Evolutionary conservation across 2,329 filamentous ascomycete genomes (phyloP).

Genomic region (Aspergillus ustus): DNA sequence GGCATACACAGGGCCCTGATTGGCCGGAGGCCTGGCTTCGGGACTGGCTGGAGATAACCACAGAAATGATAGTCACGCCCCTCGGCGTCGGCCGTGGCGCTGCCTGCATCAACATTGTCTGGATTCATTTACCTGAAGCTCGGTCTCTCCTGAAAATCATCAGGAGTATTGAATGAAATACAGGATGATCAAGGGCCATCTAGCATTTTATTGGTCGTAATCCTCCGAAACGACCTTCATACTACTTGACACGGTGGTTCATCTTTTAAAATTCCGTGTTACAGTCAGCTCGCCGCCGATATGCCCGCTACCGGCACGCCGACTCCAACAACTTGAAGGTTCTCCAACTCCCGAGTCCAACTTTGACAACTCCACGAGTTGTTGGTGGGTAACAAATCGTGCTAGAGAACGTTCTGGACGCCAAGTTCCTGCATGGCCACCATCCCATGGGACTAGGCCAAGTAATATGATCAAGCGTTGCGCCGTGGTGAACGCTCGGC

Average conservation of each 20-base stretch:
- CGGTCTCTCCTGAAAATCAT: not conserved
- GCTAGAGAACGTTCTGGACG: not conserved
- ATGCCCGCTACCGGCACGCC: too few species aligned
- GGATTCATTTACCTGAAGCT: not conserved
- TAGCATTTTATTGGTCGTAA: not conserved
- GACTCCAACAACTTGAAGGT: not conserved
- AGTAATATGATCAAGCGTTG: not conserved
- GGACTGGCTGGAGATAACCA: conserved; percentile 19
- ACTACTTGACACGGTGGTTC: not conserved
- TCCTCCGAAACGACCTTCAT: not conserved
- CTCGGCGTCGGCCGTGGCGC: not conserved
- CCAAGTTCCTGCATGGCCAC: not conserved
- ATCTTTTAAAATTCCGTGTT: not conserved
- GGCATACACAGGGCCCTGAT: conserved; percentile 6
- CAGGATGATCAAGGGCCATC: not conserved
- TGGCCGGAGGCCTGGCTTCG: not conserved
- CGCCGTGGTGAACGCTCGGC: not conserved
- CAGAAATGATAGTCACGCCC: not conserved
- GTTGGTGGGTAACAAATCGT: not conserved
- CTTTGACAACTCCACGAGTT: not conserved
- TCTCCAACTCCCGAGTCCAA: not conserved
- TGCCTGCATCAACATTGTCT: not conserved
- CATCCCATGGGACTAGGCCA: not conserved
- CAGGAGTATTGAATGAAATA: not conserved
- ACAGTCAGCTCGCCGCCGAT: not conserved